Conservation (phyloP, 495 filamentous ascomycete species). For the Chaetomidium leptoderma region DNA sequence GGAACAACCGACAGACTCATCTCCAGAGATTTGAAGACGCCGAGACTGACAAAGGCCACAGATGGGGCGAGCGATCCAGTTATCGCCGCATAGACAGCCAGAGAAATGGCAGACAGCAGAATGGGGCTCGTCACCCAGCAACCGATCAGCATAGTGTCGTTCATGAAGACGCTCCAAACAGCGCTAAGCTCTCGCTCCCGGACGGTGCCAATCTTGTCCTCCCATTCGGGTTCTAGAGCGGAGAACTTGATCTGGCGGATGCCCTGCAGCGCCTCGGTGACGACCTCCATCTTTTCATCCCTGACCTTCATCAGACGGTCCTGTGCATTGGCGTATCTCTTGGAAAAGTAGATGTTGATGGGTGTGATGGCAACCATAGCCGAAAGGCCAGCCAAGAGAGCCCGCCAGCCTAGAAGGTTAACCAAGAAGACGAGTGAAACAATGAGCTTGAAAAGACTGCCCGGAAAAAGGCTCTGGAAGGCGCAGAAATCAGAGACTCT, state of each 20-base stretch:
- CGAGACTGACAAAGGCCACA: constrained; percentile 75
- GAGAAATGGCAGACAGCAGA: constrained; percentile 64
- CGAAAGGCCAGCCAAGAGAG: constrained; percentile 63
- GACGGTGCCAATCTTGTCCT: constrained; percentile 62
- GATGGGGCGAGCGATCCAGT: constrained; percentile 63
- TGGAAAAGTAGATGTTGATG: constrained; percentile 65
- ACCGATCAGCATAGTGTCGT: constrained; percentile 54
- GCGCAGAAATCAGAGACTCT: constrained; percentile 67
- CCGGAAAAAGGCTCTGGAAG: constrained; percentile 62
- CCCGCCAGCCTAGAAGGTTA: constrained; percentile 67
- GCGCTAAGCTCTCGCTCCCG: constrained; percentile 62
- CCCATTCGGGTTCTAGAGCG: constrained; percentile 75
- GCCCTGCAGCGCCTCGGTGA: constrained; percentile 76
- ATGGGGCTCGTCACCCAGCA: constrained; percentile 75
- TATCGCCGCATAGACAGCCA: constrained; percentile 63
- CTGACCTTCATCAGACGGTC: constrained; percentile 73
- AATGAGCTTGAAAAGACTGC: constrained; percentile 55
- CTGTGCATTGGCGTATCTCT: constrained; percentile 60
- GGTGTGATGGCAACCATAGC: constrained; percentile 62
- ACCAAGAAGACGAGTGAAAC: constrained; percentile 63
- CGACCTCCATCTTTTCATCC: constrained; percentile 71
- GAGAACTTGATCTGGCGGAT: constrained; percentile 90
- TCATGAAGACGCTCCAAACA: constrained; percentile 61
- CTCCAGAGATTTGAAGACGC: constrained; percentile 69
- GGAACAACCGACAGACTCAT: constrained; percentile 65